phyloP scores from a whole-genome alignment of 306 rosid species.

The Vigna nakashimae region DNA sequence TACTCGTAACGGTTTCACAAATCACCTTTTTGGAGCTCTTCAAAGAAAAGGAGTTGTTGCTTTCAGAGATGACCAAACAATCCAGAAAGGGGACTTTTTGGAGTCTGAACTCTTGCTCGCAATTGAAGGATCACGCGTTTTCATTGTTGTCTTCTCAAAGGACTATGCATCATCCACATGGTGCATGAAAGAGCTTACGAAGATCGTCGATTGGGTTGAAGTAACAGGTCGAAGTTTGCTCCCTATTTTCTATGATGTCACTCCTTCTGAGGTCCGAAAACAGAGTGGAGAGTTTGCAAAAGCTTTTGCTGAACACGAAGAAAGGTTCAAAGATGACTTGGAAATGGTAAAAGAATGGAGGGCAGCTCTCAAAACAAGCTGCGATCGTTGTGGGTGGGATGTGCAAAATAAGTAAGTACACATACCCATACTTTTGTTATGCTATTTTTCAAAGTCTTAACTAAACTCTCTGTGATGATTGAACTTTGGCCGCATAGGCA shows the following conservation, averaged over 20 bases:
- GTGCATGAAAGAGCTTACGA: constrained; percentile 43
- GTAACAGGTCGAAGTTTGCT: background rate
- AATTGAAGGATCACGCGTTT: constrained; percentile 14
- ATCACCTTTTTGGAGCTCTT: background rate
- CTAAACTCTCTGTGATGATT: background rate
- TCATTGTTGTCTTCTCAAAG: constrained; percentile 24
- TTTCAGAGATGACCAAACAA: background rate
- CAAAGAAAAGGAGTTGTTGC: background rate
- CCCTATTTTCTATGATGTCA: constrained; percentile 37
- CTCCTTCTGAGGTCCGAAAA: constrained; percentile 26
- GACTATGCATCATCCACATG: constrained; percentile 39
- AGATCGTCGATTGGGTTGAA: background rate
- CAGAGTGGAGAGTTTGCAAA: background rate
- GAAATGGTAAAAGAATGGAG: too few relatives aligned
- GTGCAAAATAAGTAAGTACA: constrained; percentile 17
- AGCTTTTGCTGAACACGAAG: constrained; percentile 7
- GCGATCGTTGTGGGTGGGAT: constrained; percentile 22
- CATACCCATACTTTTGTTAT: background rate
- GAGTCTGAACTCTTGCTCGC: constrained; percentile 6
- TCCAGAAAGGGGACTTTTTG: background rate
- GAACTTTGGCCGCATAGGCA: background rate
- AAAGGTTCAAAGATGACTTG: too few relatives aligned
- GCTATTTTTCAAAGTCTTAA: background rate
- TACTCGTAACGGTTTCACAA: background rate
- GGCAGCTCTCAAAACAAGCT: background rate